Base-by-base conservation (phyloP, 805 yeast genomes). In the Kuraishia molischiana region DNA sequence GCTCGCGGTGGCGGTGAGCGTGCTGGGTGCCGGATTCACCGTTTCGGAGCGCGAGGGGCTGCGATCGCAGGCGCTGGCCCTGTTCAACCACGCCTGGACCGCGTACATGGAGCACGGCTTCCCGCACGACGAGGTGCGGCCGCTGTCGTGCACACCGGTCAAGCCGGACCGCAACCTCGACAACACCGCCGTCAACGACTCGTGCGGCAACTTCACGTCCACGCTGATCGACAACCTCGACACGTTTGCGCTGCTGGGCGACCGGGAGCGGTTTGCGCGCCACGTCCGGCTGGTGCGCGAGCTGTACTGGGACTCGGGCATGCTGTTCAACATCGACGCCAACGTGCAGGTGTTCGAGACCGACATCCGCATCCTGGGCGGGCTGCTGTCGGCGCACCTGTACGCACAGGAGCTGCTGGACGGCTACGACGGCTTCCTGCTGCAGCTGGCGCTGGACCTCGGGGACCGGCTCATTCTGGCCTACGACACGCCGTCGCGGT, bases 291-390 rank as follows among this genome's bases (percentile, higher is more conserved):
- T 69, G 18, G 60, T 75, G 8, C 54, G 54, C 10, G 50, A 55
- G 2, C 46, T 39, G 3, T 59, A 61, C 29, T 56, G 64, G 8
- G 51, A 62, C 35, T 11, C 31, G 17, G 17, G 31, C 13, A 14
- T 28, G 31, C 13, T 11, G 13, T 85, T 85, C 51, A 67, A 74
- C 29, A 66, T 74, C 29, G 76, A 85, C 42, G 69, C 86, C 8
- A 74, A 79, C 2, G 80, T 89, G 0, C 97, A 89, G 51, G 94
- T 89, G 1, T 89, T 89, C 55, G 97, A 89, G 55, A 71, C 84
- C 3, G 75, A 86, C 4, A 89, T 90, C 14, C 60, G 97, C 29
- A 73, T 85, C 2, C 52, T 89, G 19, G 97, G 97, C 0, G 86
- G 95, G 0, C 62, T 89, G 22, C 51, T 89, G 18, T 78, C 90